Base-by-base conservation (phyloP, 2,329 filamentous ascomycete genomes). In the Claviceps quebecensis region DNA sequence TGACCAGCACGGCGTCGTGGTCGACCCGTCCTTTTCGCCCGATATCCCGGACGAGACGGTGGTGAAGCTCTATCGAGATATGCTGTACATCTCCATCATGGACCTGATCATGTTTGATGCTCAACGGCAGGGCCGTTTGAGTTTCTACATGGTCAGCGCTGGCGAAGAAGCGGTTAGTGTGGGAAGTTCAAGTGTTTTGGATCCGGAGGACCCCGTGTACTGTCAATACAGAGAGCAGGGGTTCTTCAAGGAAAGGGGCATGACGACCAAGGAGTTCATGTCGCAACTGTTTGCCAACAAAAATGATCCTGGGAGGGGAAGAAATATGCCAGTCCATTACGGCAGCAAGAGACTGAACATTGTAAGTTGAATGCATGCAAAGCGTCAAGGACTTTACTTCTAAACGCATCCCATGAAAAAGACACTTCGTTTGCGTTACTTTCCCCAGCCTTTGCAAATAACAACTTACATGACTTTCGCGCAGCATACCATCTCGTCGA, bases 311-410 rank as follows among this genome's bases (percentile, higher is more conserved):
- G 90, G 91, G 1, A 78, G 76, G 54, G 93, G 90, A 1, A 81
- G 91, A 56, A 97, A 95, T 61, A 98, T 98, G 93, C 93, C 93
- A 0, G 87, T 97, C 14, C 93, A 98, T 68, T 98, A 97, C 62
- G 90, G 90, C 46, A 89, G 85, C 65, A 80, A 76, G 52, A 82
- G 87, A 56, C 73, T 94, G 52, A 88, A 95, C 59, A 89, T 95
- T 61, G 86, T 90, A 65, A 65, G 79, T 71, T 19, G 1, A 11
- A 11, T 11, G 11, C 29, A 43, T 17, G 6, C n/a, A 13, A 11
- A 34, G 29, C 9, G 9, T 11, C 29, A n/a, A 29, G 6, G n/a
- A 17, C 17, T 11, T 34, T 4, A 34, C 29, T 9, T 34, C 29
- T 34, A n/a, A n/a, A 40, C 7, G 7, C 7, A n/a, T n/a, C 5